These are phyloP conservation scores for Fusarium caatingaense DNA, from an alignment of 2,329 filamentous ascomycete genomes.

Conservation along the genomic window DNA sequence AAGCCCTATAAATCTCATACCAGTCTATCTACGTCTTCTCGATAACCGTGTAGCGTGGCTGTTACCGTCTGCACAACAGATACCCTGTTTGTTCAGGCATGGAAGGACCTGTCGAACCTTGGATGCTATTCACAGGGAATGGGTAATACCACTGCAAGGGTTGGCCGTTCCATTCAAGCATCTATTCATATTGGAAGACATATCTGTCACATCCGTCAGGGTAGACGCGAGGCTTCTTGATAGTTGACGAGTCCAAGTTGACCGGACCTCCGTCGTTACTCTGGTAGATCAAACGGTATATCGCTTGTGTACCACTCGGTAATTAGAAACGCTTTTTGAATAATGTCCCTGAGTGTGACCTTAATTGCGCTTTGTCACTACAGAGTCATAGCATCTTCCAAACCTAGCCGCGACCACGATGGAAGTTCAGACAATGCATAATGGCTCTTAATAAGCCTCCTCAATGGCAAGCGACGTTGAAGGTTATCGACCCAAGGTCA, in stretches of 20 bases:
- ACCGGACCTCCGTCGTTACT: neutral
- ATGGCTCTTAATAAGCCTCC: neutral
- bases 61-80: neutral
- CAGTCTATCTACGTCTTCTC: accelerated
- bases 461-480: neutral
- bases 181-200: neutral
- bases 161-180: neutral
- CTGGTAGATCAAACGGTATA: neutral
- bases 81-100: neutral
- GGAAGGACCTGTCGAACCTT: neutral
- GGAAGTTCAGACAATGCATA: neutral
- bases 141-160: neutral
- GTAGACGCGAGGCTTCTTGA: too few species aligned
- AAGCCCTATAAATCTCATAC: accelerated
- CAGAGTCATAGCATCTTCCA: neutral
- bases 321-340: neutral
- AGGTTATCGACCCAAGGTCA: neutral
- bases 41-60: neutral
- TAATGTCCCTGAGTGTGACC: neutral
- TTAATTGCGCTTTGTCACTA: neutral
- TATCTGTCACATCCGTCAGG: neutral
- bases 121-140: neutral
- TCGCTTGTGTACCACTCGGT: neutral
- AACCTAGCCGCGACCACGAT: neutral
- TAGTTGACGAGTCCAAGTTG: neutral